Evolutionary conservation across 1,139 yeast genomes (phyloP), one percentile per base, ranked within the genome.

Genomic region (Saccharomyces hybrid): DNA sequence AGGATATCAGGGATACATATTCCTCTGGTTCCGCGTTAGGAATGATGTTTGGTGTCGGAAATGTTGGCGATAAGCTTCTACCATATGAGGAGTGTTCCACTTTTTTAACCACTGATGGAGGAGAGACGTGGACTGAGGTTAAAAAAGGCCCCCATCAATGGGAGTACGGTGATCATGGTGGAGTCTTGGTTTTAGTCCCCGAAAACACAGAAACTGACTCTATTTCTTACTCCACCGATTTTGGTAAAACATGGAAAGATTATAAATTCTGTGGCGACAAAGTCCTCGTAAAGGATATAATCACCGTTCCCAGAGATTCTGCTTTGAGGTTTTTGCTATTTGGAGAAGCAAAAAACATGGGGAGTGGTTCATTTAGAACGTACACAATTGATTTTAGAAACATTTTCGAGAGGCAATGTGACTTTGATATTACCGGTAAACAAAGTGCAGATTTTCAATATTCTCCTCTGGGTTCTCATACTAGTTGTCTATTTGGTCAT

Each of bases 81-180:
- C 69, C 82, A 1, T 67, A 73, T 46, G 77, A 78, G 8, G 79
- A 82, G 32, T 78, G 85, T 0, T 75, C 87, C 2, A 88, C 96
- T 0, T 93, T 82, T 62, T 71, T 93, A 58, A 84, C 96, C 13
- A 74, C 77, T 5, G 97, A 95, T 71, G 99, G 95, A 2, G 99
- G 99, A 48, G 71, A 83, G 4, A 79, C 91, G 2, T 93, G 99
- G 99, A 80, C 71, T 54, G 96, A 89, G 69, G 73, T 90, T 28
- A 77, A 73, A 53, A 80, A 85, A 58, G 95, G 96, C 1, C 79
- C 81, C 0, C 79, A 80, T 64, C 86, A 86, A 81, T 95, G 98
- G 98, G 98, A 91, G 69, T 93, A 77, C 70, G 99, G 98, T 57
- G 99, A 95, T 68, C 85, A 90, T 61, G 99, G 99, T 6, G 83